These are phyloP conservation scores for Xylariaceae sp. DNA, from an alignment of 2,329 filamentous ascomycete genomes.

Conservation along the genomic window DNA sequence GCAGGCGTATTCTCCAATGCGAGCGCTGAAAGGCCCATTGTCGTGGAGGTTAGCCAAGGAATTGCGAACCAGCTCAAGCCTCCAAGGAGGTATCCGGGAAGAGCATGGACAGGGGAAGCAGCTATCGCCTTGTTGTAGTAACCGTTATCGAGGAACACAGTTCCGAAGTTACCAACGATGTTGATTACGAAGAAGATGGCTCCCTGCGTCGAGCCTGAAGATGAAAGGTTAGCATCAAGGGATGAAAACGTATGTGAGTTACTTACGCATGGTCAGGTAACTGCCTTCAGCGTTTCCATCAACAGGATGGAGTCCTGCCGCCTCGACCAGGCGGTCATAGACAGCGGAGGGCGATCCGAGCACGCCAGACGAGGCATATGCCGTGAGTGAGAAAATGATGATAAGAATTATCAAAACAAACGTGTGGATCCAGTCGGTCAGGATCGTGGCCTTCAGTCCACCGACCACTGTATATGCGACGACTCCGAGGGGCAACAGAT, in stretches of 20 bases:
- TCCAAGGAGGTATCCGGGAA: slow-evolving; percentile 83
- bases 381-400: slow-evolving; percentile 75
- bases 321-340: slow-evolving; percentile 70
- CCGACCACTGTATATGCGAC: slow-evolving; percentile 63
- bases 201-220: slow-evolving; percentile 58
- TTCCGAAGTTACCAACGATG: slow-evolving; percentile 77
- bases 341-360: slow-evolving; percentile 72
- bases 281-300: slow-evolving; percentile 73
- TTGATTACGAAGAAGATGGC: slow-evolving; percentile 91
- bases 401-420: slow-evolving; percentile 82
- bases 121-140: slow-evolving; percentile 96
- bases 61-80: slow-evolving; percentile 90
- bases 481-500: slow-evolving; percentile 74
- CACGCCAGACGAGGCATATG: slow-evolving; percentile 67
- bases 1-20: slow-evolving; percentile 68
- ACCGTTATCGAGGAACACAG: slow-evolving; percentile 79
- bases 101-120: slow-evolving; percentile 74
- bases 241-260: background rate
- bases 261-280: slow-evolving; percentile 72
- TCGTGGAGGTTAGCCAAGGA: slow-evolving; percentile 83
- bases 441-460: slow-evolving; percentile 67
- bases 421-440: slow-evolving; percentile 83
- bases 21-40: slow-evolving; percentile 77
- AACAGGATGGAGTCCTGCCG: slow-evolving; percentile 65
- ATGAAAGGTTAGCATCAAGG: slow-evolving; percentile 3